These are phyloP conservation scores for Linderniella brevidens DNA, from an alignment of 257 asterid species.

Conservation along the genomic window DNA sequence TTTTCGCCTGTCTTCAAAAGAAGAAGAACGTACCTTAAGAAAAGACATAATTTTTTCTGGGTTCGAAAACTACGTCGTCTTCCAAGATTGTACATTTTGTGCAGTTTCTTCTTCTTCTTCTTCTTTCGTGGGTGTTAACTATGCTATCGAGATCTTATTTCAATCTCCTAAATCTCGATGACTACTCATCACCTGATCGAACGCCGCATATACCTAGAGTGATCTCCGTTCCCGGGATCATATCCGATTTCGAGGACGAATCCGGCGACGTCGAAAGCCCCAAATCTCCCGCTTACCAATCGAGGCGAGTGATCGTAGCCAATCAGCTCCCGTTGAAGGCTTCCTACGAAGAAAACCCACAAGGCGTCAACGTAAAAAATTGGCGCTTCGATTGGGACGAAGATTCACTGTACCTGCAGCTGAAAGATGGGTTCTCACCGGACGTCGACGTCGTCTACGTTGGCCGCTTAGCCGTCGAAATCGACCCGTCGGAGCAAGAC, in stretches of 20 bases:
- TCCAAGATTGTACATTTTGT: too few relatives aligned
- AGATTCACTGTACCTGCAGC: slow-evolving; percentile 48
- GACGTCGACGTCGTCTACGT: slow-evolving; percentile 45
- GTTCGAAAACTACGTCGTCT: too few relatives aligned
- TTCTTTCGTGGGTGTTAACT: neutral
- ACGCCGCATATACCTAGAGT: slow-evolving; percentile 50
- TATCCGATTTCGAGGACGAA: slow-evolving; percentile 39
- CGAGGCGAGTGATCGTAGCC: slow-evolving; percentile 47
- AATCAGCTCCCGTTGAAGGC: slow-evolving; percentile 61
- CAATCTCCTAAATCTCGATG: slow-evolving; percentile 60
- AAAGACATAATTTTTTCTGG: too few relatives aligned
- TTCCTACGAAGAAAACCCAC: slow-evolving; percentile 6
- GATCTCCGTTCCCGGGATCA: slow-evolving; percentile 59
- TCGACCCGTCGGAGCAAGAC: slow-evolving; percentile 50
- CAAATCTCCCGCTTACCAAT: slow-evolving; percentile 15
- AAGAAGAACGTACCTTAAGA: too few relatives aligned
- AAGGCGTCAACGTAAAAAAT: slow-evolving; percentile 4
- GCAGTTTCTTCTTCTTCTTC: neutral
- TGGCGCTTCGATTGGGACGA: slow-evolving; percentile 76
- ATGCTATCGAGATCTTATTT: slow-evolving; percentile 85
- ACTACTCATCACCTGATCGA: slow-evolving; percentile 44
- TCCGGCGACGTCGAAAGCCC: slow-evolving; percentile 10
- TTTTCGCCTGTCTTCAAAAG: too few relatives aligned
- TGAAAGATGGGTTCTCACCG: slow-evolving; percentile 45
- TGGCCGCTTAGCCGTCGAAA: slow-evolving; percentile 42